Base-by-base conservation (phyloP, 148 eudicot genomes). In the Rhododendron ferrugineum region DNA sequence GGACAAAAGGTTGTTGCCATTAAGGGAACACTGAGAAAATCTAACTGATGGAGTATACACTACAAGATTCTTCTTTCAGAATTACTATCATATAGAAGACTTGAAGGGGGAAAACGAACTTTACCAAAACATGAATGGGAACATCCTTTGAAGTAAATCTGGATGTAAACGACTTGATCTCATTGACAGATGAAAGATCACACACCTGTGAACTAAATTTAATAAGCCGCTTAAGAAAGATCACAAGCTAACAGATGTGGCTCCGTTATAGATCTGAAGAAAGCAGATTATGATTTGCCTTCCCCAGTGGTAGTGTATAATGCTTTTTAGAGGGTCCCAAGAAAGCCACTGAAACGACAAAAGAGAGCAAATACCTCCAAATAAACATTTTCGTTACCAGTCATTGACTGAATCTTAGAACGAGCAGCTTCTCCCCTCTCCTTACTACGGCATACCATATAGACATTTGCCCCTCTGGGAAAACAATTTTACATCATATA, bases 351-450 rank as follows among this genome's bases (percentile, higher is more conserved):
- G n/a, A 42, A 42, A 54, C 30, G 36, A 37, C 13, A 36, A 85
- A 80, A 79, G 50, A 42, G 83, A 62, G 83, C 58, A 72, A 77
- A 75, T 84, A 95, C 99, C 98, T 95, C 99, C 86, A 97, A 86
- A 87, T 89, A 85, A 81, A 97, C 94, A 85, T 94, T 95, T 83
- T 92, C 89, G 88, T 94, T 97, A 78, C 94, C 95, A 13, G 99
- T 95, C 73, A 32, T 78, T 37, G 95, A 89, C 85, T 91, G 98
- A 72, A 97, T 94, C 87, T 92, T 82, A 42, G 95, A 91, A 80
- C 90, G 89, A 85, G 99, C 99, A 52, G 87, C 95, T 90, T 95
- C 98, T 32, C 99, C 98, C 89, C 98, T 93, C 88, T 97, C 99
- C 88, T 93, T 97, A 84, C 82, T 94, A 54, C 99, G 98, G 83